A percentile compares a stretch with the other conserved stretches of the same genome.
Evolutionary conservation across 2,329 filamentous ascomycete species (phyloP).

Genomic region (Zalaria obscura): DNA sequence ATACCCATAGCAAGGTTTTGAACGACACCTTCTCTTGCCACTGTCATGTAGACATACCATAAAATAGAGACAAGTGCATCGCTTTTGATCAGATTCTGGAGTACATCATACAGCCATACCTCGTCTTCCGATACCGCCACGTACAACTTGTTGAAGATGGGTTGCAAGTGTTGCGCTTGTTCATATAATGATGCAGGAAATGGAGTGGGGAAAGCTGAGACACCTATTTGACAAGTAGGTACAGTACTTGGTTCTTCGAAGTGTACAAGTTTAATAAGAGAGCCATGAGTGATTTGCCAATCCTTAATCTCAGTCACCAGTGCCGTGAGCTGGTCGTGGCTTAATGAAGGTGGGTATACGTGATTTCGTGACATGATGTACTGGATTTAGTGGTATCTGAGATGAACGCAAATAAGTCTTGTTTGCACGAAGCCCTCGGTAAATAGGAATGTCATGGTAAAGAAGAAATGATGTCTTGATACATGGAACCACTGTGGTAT

Average conservation of each 20-base stretch:
- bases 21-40: conserved; percentile 14
- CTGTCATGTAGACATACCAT: conserved; percentile 22
- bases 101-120: conserved; percentile 19
- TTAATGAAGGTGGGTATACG: not conserved
- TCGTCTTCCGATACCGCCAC: conserved; percentile 34
- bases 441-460: too few relatives aligned
- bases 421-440: too few relatives aligned
- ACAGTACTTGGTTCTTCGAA: conserved; percentile 14
- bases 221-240: conserved; percentile 18
- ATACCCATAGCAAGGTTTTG: conserved; percentile 23
- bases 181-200: conserved; percentile 21
- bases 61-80: conserved; percentile 22
- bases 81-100: conserved; percentile 17
- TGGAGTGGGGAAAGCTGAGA: conserved; percentile 20
- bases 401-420: too few relatives aligned
- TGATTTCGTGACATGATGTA: too few relatives aligned
- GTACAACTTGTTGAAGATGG: conserved; percentile 41
- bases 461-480: too few relatives aligned
- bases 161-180: conserved; percentile 41
- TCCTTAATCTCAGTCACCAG: conserved; percentile 23
- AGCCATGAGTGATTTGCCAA: conserved; percentile 28
- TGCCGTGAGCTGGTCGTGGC: conserved; percentile 3
- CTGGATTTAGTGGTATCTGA: too few relatives aligned
- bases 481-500: too few relatives aligned
- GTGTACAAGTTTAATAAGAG: conserved; percentile 21